A percentile compares a stretch with the other conserved stretches of the same genome.
These are phyloP conservation scores for Peniophora sp. DNA, from an alignment of 1,284 basidiomycete genomes.

Conservation along the genomic window DNA sequence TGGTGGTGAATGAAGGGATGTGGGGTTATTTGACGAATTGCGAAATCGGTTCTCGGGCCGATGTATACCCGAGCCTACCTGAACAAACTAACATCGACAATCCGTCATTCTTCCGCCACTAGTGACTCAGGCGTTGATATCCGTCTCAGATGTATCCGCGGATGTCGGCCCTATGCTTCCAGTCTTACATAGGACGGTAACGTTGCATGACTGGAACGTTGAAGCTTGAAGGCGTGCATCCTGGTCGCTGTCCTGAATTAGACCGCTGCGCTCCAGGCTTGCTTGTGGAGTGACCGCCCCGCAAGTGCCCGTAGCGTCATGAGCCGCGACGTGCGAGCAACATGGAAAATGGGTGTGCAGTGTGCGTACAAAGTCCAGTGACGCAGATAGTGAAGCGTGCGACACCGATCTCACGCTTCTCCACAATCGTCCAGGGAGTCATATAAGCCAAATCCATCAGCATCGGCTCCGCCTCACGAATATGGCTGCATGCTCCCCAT, in stretches of 20 bases:
- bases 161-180: conserved; percentile 91
- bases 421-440: background rate
- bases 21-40: too few relatives aligned
- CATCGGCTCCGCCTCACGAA: too few relatives aligned
- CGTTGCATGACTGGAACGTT: too few relatives aligned
- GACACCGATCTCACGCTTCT: background rate
- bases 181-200: conserved; percentile 91
- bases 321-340: background rate
- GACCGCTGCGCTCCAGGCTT: conserved; percentile 48
- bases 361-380: background rate
- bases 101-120: too few relatives aligned
- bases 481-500: too few relatives aligned
- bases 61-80: too few relatives aligned
- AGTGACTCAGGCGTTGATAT: too few relatives aligned
- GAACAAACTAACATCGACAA: too few relatives aligned
- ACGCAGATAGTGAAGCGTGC: background rate
- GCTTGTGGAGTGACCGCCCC: conserved; percentile 86
- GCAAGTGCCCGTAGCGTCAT: conserved; percentile 55
- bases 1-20: conserved; percentile 13
- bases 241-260: conserved; percentile 28
- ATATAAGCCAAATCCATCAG: too few relatives aligned
- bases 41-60: too few relatives aligned
- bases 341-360: too few relatives aligned
- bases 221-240: conserved; percentile 97
- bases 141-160: conserved; percentile 92